Conservation (phyloP, 2,329 filamentous ascomycete species). For the Ceratocystiopsis minuta region DNA sequence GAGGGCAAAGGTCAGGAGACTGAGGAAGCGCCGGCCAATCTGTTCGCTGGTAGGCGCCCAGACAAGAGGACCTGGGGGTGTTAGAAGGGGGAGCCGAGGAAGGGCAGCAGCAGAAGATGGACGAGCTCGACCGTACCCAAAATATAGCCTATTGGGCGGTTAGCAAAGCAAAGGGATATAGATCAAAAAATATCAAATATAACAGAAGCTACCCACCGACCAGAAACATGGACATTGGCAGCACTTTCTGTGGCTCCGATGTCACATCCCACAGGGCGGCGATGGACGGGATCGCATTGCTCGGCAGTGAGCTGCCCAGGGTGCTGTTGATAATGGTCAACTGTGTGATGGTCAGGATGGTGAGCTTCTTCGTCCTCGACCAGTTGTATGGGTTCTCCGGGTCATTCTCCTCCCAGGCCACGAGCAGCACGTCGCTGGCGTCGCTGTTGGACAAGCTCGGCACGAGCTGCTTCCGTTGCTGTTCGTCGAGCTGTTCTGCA, state of each 20-base stretch:
- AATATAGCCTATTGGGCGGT: conserved; percentile 2
- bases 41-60: conserved; percentile 52
- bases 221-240: conserved; percentile 46
- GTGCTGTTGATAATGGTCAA: conserved; percentile 48
- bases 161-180: neutral
- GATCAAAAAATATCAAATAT: neutral
- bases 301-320: conserved; percentile 45
- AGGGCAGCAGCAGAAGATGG: too few relatives aligned
- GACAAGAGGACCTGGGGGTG: conserved; percentile 24
- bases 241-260: conserved; percentile 23
- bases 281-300: conserved; percentile 43
- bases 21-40: conserved; percentile 34
- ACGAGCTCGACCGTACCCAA: conserved; percentile 10
- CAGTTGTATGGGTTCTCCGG: conserved; percentile 36
- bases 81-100: too few relatives aligned
- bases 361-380: conserved; percentile 31
- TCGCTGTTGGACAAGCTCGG: conserved; percentile 11
- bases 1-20: conserved; percentile 25
- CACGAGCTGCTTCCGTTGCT: too few relatives aligned
- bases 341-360: conserved; percentile 36
- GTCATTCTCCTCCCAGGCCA: conserved; percentile 30
- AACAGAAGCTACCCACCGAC: conserved; percentile 6
- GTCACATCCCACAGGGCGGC: conserved; percentile 37
- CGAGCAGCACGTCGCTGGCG: conserved; percentile 15
- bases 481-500: too few relatives aligned